A percentile compares a stretch with the other conserved stretches of the same genome.
Evolutionary conservation across 768 basidiomycete species (phyloP).

Genomic region (Nevesoporus exiguus): DNA sequence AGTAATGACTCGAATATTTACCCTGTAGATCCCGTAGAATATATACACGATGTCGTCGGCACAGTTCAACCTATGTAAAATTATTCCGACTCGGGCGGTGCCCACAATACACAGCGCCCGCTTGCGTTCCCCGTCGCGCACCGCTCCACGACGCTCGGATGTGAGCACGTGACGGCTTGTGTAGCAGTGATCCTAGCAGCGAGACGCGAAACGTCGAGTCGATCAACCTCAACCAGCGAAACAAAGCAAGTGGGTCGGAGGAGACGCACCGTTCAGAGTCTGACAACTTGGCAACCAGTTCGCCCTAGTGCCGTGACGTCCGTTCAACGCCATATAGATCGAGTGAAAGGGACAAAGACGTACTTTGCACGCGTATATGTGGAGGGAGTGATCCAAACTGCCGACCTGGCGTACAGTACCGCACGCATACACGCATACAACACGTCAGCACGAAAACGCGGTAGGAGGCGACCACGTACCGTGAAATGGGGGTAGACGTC

Average conservation of each 20-base stretch:
- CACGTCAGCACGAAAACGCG: neutral
- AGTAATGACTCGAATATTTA: neutral
- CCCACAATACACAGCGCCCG: conserved; percentile 81
- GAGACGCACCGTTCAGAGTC: conserved; percentile 51
- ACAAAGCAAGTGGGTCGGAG: neutral
- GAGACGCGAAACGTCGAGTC: no score
- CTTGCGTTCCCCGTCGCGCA: conserved; percentile 75
- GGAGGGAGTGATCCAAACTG: conserved; percentile 74
- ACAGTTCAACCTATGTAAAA: neutral
- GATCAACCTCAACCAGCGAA: neutral
- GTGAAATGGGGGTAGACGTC: conserved; percentile 83
- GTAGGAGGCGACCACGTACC: conserved; percentile 38
- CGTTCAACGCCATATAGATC: neutral
- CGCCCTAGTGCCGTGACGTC: conserved; percentile 56
- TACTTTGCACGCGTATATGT: conserved; percentile 73
- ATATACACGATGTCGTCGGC: neutral
- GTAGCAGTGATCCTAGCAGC: conserved; percentile 73
- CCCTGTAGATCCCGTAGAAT: neutral
- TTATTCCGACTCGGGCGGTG: conserved; percentile 35
- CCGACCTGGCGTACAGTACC: conserved; percentile 47
- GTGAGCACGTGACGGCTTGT: conserved; percentile 89
- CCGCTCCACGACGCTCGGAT: conserved; percentile 71
- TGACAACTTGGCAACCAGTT: conserved; percentile 59
- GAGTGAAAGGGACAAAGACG: neutral
- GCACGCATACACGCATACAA: no score